A percentile compares a stretch with the other conserved stretches of the same genome.
Evolutionary conservation across 2,329 filamentous ascomycete genomes (phyloP).

Genomic region (Aspergillus versicolor): DNA sequence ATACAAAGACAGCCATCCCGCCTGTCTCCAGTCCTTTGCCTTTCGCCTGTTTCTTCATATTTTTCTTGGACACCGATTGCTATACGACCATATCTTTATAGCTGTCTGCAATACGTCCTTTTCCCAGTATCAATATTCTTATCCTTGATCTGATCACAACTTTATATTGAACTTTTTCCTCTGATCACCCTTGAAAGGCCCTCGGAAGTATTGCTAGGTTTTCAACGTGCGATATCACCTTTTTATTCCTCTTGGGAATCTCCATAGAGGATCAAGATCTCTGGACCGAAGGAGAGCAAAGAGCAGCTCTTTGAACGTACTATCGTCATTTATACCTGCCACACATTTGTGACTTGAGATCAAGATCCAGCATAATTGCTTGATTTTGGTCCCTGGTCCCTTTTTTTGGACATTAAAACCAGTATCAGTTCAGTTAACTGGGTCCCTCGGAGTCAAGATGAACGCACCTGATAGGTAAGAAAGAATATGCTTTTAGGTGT

Average conservation of each 20-base stretch:
- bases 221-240: neutral
- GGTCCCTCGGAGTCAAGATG: slow-evolving; percentile 38
- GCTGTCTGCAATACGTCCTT: neutral
- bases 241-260: neutral
- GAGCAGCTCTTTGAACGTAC: neutral
- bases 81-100: neutral
- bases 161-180: neutral
- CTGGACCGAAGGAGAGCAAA: neutral
- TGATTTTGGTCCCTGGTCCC: neutral
- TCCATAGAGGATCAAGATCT: neutral
- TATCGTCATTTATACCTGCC: neutral
- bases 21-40: neutral
- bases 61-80: neutral
- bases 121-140: neutral
- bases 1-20: neutral
- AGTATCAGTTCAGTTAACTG: neutral
- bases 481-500: slow-evolving; percentile 20
- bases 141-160: neutral
- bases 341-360: neutral
- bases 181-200: neutral
- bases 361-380: neutral
- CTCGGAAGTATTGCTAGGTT: neutral
- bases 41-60: neutral
- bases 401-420: neutral
- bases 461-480: slow-evolving; percentile 49